Evolutionary conservation across 2,329 filamentous ascomycete species (phyloP).

Genomic region (Trichoderma polysporum): DNA sequence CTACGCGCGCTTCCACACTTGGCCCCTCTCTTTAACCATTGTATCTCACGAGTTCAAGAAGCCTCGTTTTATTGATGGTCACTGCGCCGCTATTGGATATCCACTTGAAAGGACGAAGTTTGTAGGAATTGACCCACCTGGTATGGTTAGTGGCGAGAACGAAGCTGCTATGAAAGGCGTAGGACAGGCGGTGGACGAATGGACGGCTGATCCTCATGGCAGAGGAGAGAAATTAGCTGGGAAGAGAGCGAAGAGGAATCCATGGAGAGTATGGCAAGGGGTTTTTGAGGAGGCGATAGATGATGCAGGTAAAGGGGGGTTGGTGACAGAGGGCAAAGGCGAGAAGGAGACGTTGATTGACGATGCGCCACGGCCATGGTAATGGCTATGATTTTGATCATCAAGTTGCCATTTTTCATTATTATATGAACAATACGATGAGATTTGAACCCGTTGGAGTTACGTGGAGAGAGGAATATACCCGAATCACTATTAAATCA

Average conservation of each 20-base stretch:
- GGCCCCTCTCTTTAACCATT: slow-evolving; percentile 60
- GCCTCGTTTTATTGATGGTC: slow-evolving; percentile 59
- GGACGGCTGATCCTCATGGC: slow-evolving; percentile 55
- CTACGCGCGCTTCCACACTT: slow-evolving; percentile 41
- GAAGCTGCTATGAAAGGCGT: slow-evolving; percentile 44
- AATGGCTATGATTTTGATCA: neutral
- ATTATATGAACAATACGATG: neutral
- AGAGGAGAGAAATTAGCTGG: slow-evolving; percentile 43
- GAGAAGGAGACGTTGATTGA: slow-evolving; percentile 44
- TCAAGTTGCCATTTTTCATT: neutral
- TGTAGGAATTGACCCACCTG: slow-evolving; percentile 64
- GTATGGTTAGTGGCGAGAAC: slow-evolving; percentile 39
- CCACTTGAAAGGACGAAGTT: slow-evolving; percentile 48
- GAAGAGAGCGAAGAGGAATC: slow-evolving; percentile 52
- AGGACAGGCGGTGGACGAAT: slow-evolving; percentile 45
- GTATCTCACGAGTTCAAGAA: slow-evolving; percentile 71
- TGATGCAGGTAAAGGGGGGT: slow-evolving; percentile 34
- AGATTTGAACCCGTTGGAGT: neutral
- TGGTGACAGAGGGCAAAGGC: slow-evolving; percentile 36
- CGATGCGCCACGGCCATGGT: slow-evolving; percentile 43
- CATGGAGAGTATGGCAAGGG: slow-evolving; percentile 46
- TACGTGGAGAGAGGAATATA: neutral
- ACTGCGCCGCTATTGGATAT: slow-evolving; percentile 63
- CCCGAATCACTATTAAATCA: no score
- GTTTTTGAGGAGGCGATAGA: slow-evolving; percentile 42